phyloP scores from a whole-genome alignment of 352 stramenopile genomes.

The Phytopythium litorale region DNA sequence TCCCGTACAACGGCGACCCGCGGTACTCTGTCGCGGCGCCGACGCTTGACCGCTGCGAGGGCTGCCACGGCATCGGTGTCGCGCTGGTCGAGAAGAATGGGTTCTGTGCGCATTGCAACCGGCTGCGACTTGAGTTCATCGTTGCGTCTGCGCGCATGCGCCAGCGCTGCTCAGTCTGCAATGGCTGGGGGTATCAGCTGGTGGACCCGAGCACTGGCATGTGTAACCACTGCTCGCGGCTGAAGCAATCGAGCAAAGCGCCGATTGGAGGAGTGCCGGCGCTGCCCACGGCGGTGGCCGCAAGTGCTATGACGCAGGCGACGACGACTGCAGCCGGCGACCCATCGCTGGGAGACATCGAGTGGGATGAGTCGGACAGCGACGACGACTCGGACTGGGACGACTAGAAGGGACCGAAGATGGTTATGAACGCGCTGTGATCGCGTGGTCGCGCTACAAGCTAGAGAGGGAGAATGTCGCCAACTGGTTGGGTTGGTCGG shows the following conservation, averaged over 20 bases:
- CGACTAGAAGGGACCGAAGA: conserved; percentile 14
- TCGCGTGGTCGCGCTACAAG: not conserved
- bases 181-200: conserved; percentile 55
- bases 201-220: conserved; percentile 37
- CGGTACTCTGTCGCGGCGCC: conserved; percentile 14
- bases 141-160: conserved; percentile 59
- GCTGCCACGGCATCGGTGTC: conserved; percentile 48
- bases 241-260: not conserved
- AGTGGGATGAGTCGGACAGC: conserved; percentile 48
- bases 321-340: conserved; percentile 4
- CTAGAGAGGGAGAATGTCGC: too few species aligned
- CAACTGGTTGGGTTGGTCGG: too few species aligned
- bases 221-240: conserved; percentile 51
- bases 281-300: not conserved
- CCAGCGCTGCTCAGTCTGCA: conserved; percentile 41
- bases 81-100: conserved; percentile 68
- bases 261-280: not conserved
- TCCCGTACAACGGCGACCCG: conserved; percentile 28
- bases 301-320: conserved; percentile 5
- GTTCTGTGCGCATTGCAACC: conserved; percentile 64
- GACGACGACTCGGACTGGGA: conserved; percentile 44
- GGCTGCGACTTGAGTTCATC: conserved; percentile 64
- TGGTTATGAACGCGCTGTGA: not conserved
- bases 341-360: conserved; percentile 17
- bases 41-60: conserved; percentile 44